These are phyloP conservation scores for Condylostoma magnum DNA, from an alignment of 169 alveolate genomes.

Conservation along the genomic window DNA sequence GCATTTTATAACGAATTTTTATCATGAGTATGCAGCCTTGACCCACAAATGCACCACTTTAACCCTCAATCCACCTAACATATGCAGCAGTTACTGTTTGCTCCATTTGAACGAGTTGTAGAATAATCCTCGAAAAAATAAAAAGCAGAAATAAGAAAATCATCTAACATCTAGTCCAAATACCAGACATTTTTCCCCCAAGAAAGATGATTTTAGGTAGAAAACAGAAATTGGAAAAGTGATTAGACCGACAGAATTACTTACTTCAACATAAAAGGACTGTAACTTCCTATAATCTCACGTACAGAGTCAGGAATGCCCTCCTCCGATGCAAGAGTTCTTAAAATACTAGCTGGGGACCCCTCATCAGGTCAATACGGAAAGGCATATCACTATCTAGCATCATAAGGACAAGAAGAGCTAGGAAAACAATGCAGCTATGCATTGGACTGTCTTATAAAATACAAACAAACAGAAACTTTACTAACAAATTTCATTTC, in stretches of 20 bases:
- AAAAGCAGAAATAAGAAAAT: conserved; percentile 16
- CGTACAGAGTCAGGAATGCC: conserved; percentile 69
- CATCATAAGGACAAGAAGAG: conserved; percentile 27
- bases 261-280: conserved; percentile 60
- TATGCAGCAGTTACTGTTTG: conserved; percentile 65
- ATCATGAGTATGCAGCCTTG: conserved; percentile 46
- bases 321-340: conserved; percentile 51
- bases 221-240: conserved; percentile 1
- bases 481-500: conserved; percentile 53
- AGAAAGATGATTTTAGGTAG: neutral
- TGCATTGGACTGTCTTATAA: conserved; percentile 53
- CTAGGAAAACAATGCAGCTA: conserved; percentile 46
- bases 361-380: conserved; percentile 65
- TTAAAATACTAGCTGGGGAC: conserved; percentile 60
- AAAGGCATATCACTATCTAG: conserved; percentile 37
- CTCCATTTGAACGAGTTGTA: conserved; percentile 56
- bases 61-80: conserved; percentile 56
- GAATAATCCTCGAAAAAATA: neutral
- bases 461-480: conserved; percentile 55
- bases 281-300: conserved; percentile 41
- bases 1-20: conserved; percentile 46
- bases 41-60: conserved; percentile 47
- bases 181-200: conserved; percentile 9
- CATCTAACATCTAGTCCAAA: neutral
- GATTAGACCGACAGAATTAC: neutral